Base-by-base conservation (phyloP, 257 asterid genomes). In the Anisodus tanguticus region DNA sequence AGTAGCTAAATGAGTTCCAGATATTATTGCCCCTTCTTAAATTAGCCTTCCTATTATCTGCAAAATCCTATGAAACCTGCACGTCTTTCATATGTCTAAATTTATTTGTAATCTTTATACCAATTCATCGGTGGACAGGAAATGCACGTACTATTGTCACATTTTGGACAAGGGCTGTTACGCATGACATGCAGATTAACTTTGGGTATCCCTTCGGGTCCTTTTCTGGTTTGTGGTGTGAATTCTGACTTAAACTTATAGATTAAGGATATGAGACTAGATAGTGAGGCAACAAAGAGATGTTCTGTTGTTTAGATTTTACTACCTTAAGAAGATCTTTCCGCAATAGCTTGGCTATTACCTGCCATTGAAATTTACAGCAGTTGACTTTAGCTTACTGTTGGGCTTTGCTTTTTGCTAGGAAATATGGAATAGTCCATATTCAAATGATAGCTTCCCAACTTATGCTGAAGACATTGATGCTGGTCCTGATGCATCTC, bases 351-450 rank as follows among this genome's bases (percentile, higher is more conserved):
- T 45, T 45, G n/a, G 41, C n/a, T 72, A 45, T 47, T 72, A 22
- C 57, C 80, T 71, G 39, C 80, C 80, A 72, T 71, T 72, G 80
- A 45, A 72, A 19, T 72, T 72, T 72, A 47, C 59, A 72, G 41
- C n/a, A 47, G 43, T 12, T 76, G 51, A 17, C 69, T 62, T 60
- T 31, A 84, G 69, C 4, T 45, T 15, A 43, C 49, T 5, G 7
- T 62, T 53, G 13, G 51, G 49, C 16, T 35, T 68, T 84, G 51
- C 31, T 49, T 7, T 86, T 85, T 19, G 10, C 84, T 87, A 96
- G 99, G 99, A 96, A 90, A 94, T 96, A 85, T 96, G 98, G 99
- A 96, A 96, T 82, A 90, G 98, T 84, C 99, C 99, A 58, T 94
- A 94, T 87, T 94, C 97, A 68, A 96, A 92, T 83, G 99, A 92